Base-by-base conservation (phyloP, 768 basidiomycete genomes). In the Amanita pallidorosea region DNA sequence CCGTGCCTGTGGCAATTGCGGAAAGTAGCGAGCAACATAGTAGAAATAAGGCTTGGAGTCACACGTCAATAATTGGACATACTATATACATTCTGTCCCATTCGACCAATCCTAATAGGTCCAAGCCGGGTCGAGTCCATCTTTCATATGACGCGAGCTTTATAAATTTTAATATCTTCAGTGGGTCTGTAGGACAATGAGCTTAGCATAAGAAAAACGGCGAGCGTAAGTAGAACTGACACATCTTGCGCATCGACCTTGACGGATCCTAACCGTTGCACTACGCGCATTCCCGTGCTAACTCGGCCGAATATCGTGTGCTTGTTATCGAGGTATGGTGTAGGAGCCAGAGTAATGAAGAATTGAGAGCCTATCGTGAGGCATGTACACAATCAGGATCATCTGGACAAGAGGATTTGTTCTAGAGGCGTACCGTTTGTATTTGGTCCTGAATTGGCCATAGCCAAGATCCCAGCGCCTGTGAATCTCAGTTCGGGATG, bases 381-480 rank as follows among this genome's bases (percentile, higher is more conserved):
- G 61, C 61, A 12, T 12, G 29, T 27, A 46, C 52, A 42, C 34
- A 50, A 48, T 13, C 13, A 18, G n/a, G 3, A 17, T 20, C 18
- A 43, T n/a, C 7, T 37, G 34, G 18, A 35, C 13, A 8, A 23
- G 17, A 20, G 44, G 8, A 22, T 35, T n/a, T 22, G 47, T 35
- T 37, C 6, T 31, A 18, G 13, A 0, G 17, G 53, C 69, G 49
- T 49, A 80, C 89, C 85, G 60, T 91, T 92, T 22, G 85, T 86
- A 63, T 91, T 89, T n/a, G 88, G 88, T 9, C 94, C 94, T 41
- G 94, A 90, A 67, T 99, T 99, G 33, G 96, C 96, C 89, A 92
- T 91, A 7, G 90, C 92, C 22, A 98, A 80, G 52, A 97, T 93
- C 18, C 95, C 95, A 38, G 94, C 93, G 15, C 95, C 95, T 2